phyloP scores from a whole-genome alignment of 176 grass and related monocot species.

The Avena sativa region DNA sequence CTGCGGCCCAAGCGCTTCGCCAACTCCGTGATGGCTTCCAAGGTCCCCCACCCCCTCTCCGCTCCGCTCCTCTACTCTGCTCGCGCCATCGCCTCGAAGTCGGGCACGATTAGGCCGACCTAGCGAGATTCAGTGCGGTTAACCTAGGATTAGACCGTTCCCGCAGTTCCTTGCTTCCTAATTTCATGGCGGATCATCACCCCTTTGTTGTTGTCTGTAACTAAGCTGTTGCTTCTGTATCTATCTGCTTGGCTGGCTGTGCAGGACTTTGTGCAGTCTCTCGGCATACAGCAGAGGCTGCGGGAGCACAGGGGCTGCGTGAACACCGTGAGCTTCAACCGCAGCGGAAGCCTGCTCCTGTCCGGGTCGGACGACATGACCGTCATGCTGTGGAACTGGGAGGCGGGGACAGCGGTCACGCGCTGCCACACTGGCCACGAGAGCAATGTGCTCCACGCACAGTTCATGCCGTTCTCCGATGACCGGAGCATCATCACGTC shows the following conservation, averaged over 20 bases:
- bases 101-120: not conserved
- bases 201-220: no score
- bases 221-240: no score
- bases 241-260: not conserved
- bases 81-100: not conserved
- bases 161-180: not conserved
- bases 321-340: slow-evolving; percentile 73
- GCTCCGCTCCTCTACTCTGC: not conserved
- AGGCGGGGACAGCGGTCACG: slow-evolving; percentile 6
- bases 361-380: slow-evolving; percentile 75
- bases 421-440: slow-evolving; percentile 63
- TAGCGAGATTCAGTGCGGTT: not conserved
- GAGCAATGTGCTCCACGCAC: slow-evolving; percentile 67
- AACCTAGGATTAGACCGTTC: not conserved
- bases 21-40: slow-evolving; percentile 51
- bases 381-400: slow-evolving; percentile 78
- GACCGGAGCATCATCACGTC: slow-evolving; percentile 70
- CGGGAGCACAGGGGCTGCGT: slow-evolving; percentile 71
- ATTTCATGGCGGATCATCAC: not conserved
- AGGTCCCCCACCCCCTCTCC: slow-evolving; percentile 23
- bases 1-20: slow-evolving; percentile 54
- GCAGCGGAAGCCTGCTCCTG: slow-evolving; percentile 67
- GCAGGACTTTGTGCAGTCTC: slow-evolving; percentile 61
- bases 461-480: slow-evolving; percentile 74
- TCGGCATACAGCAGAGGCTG: slow-evolving; percentile 63